Conservation (phyloP, 768 basidiomycete genomes). For the Mycena epipterygia region DNA sequence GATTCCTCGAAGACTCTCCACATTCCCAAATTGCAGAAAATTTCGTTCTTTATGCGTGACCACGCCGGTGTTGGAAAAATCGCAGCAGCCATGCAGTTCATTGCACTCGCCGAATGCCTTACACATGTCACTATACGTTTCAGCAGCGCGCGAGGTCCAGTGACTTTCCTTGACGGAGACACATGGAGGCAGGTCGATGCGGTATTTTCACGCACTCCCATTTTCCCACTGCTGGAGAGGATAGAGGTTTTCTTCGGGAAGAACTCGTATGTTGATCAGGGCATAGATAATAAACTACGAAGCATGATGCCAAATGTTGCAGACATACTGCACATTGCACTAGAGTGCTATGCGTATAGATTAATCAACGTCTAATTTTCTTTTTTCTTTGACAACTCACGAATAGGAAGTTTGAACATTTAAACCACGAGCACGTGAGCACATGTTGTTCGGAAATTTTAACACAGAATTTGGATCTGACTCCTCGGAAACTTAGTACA, state of each 20-base stretch:
- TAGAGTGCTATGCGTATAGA: too few species aligned
- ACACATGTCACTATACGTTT: not conserved
- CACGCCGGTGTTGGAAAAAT: not conserved
- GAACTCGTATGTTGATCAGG: not conserved
- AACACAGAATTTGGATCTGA: too few species aligned
- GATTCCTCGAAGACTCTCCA: not conserved
- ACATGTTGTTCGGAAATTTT: too few species aligned
- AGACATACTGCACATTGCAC: not conserved
- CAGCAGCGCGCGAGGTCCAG: not conserved
- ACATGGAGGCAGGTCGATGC: not conserved
- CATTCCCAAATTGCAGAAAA: not conserved
- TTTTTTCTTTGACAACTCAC: too few species aligned
- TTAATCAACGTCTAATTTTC: too few species aligned
- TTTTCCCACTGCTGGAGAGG: not conserved
- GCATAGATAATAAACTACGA: not conserved
- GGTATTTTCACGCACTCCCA: not conserved
- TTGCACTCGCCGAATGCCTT: not conserved
- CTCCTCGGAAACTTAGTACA: too few species aligned
- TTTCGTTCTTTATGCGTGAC: not conserved
- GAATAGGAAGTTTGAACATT: too few species aligned
- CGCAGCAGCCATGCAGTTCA: not conserved
- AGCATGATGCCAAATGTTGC: not conserved
- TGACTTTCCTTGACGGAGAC: not conserved
- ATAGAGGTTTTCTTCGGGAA: not conserved
- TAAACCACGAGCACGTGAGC: too few species aligned